Percentiles rank a stretch among this genome's conserved stretches.
Conservation (phyloP, 2,329 filamentous ascomycete species). For the Talaromyces sp. region DNA sequence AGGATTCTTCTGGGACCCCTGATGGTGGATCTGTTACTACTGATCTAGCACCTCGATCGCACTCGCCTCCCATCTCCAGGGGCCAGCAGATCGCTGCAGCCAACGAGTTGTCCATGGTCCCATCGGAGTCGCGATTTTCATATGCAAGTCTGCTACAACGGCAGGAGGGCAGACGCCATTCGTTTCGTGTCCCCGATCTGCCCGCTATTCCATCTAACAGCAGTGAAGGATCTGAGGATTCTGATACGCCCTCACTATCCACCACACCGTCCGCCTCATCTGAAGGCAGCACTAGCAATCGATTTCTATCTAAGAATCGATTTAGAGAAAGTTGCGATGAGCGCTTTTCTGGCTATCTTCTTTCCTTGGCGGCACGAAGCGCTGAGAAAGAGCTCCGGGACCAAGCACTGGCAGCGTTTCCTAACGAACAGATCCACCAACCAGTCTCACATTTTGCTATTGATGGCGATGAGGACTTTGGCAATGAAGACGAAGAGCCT, state of each 20-base stretch:
- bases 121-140: slow-evolving; percentile 44
- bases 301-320: slow-evolving; percentile 22
- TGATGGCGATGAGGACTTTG: slow-evolving; percentile 36
- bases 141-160: slow-evolving; percentile 41
- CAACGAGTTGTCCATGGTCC: slow-evolving; percentile 20
- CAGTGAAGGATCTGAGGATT: slow-evolving; percentile 46
- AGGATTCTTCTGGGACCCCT: slow-evolving; percentile 62
- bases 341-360: slow-evolving; percentile 69
- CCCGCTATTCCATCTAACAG: slow-evolving; percentile 61
- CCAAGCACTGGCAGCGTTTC: slow-evolving; percentile 48
- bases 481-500: slow-evolving; percentile 30
- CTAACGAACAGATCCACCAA: slow-evolving; percentile 47
- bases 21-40: slow-evolving; percentile 54
- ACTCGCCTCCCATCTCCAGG: slow-evolving; percentile 37
- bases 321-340: slow-evolving; percentile 65
- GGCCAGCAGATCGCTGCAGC: slow-evolving; percentile 10
- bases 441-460: slow-evolving; percentile 48
- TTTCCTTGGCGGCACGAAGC: slow-evolving; percentile 74
- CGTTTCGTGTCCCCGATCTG: slow-evolving; percentile 59
- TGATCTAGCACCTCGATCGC: neutral
- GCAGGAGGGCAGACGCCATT: slow-evolving; percentile 47
- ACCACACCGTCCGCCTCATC: slow-evolving; percentile 32
- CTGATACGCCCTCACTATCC: slow-evolving; percentile 45
- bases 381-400: slow-evolving; percentile 78
- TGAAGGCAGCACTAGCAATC: slow-evolving; percentile 34